Percentiles rank a stretch among this genome's conserved stretches.
These are phyloP conservation scores for Lotmaria passim DNA, from an alignment of 208 protist species.

Conservation along the genomic window DNA sequence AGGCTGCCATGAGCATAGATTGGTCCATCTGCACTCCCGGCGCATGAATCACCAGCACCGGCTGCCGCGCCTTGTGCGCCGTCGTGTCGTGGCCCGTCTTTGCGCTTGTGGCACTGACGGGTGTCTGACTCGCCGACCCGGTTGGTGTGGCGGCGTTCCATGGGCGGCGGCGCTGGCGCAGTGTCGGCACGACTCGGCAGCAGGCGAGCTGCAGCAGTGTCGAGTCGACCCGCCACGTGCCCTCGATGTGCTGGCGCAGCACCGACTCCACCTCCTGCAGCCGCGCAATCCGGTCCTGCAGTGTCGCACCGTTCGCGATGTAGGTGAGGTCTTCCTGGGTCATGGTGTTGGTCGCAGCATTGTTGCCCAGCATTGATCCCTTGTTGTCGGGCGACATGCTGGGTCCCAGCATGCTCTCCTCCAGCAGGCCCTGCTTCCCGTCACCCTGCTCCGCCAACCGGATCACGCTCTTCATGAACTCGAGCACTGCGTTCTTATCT, in stretches of 20 bases:
- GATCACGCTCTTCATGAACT: conserved; percentile 57
- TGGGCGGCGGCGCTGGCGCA: conserved; percentile 51
- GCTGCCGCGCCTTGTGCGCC: conserved; percentile 8
- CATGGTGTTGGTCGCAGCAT: conserved; percentile 12
- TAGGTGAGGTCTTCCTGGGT: conserved; percentile 49
- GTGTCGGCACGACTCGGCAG: conserved; percentile 70
- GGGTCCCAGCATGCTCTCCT: conserved; percentile 47
- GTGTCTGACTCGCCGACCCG: neutral
- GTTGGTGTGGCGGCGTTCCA: conserved; percentile 20
- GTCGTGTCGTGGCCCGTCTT: neutral
- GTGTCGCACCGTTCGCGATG: conserved; percentile 46
- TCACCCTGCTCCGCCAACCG: conserved; percentile 38
- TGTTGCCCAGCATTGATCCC: neutral
- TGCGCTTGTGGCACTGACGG: neutral
- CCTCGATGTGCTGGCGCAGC: conserved; percentile 62
- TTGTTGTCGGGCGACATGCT: neutral
- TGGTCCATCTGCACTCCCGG: conserved; percentile 55
- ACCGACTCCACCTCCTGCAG: conserved; percentile 71
- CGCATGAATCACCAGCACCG: conserved; percentile 70
- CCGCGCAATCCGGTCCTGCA: conserved; percentile 48
- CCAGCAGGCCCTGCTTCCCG: conserved; percentile 39
- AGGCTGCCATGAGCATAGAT: conserved; percentile 21
- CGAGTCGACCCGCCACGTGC: conserved; percentile 60
- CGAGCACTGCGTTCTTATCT: conserved; percentile 42
- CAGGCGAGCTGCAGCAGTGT: conserved; percentile 61